Evolutionary conservation across 1,284 basidiomycete species (phyloP).

Genomic region (Pholiota adiposa): DNA sequence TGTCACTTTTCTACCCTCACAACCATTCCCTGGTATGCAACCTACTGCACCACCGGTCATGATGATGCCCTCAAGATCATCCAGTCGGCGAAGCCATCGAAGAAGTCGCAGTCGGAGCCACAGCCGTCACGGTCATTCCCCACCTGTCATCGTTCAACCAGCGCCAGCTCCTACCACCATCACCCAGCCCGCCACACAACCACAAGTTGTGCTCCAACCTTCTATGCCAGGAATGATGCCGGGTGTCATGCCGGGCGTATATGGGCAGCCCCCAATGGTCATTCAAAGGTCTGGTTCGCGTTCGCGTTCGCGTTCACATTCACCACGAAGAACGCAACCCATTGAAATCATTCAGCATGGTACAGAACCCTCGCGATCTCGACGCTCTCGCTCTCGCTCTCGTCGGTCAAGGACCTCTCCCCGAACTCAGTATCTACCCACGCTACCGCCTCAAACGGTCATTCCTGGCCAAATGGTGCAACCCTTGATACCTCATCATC

Average conservation of each 20-base stretch:
- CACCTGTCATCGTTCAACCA: slow-evolving; percentile 20
- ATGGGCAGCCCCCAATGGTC: slow-evolving; percentile 12
- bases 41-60: slow-evolving; percentile 14
- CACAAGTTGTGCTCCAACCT: slow-evolving; percentile 4
- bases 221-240: slow-evolving; percentile 11
- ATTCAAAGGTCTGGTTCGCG: slow-evolving; percentile 14
- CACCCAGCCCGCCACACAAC: slow-evolving; percentile 13
- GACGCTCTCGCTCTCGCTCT: not conserved
- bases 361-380: slow-evolving; percentile 16
- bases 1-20: slow-evolving; percentile 12
- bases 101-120: slow-evolving; percentile 21
- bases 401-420: slow-evolving; percentile 11
- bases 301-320: slow-evolving; percentile 27
- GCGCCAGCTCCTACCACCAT: slow-evolving; percentile 7
- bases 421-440: not conserved
- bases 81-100: slow-evolving; percentile 14
- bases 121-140: slow-evolving; percentile 7
- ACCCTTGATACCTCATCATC: not conserved
- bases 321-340: slow-evolving; percentile 18
- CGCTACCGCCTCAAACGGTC: slow-evolving; percentile 5
- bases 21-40: slow-evolving; percentile 11
- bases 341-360: slow-evolving; percentile 2
- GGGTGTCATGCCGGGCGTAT: slow-evolving; percentile 8
- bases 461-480: not conserved
- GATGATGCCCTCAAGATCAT: slow-evolving; percentile 23